Base-by-base conservation (phyloP, 768 basidiomycete species). In the Lactarius psammicola region DNA sequence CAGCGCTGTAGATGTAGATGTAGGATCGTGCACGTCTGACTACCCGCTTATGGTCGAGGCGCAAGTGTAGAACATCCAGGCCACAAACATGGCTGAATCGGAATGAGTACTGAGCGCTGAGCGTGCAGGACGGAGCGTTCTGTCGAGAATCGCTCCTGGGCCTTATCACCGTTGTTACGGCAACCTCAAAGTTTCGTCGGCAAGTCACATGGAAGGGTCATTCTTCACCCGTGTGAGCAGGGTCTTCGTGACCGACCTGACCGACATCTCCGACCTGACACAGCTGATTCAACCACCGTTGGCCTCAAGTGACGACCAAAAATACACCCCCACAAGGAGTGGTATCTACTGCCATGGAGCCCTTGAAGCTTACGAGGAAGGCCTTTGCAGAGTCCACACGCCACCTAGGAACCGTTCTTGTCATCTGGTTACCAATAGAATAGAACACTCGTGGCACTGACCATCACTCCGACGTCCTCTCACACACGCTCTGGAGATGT, bases 401-500 rank as follows among this genome's bases (percentile, higher is more conserved):
- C 13, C 30, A 30, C 28, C 20, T 56, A 58, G 60, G 55, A 49
- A 56, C 55, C 23, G 23, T 49, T 28, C 60, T 28, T 56, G 51
- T 56, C 58, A 30, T 56, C 34, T 38, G 26, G 64, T 65, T 60
- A 54, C 54, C 54, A 56, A 26, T 33, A 46, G 55, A 54, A 57
- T 23, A 33, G 55, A 54, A 56, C 33, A 30, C 64, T 15, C 54
- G 26, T 46, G 31, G 53, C 54, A 36, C 55, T 28, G 15, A 20
- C 60, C 3, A 42, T 44, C 51, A 34, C 58, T 38, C 31, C 23
- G 34, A 26, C 26, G 26, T 56, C 31, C 30, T 31, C 55, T 56
- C 55, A 56, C 18, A 34, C 28, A 56, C 4, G 5, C n/a, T n/a
- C 31, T 18, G 11, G 9, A 17, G 31, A n/a, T 56, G 31, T 33